A percentile compares a stretch with the other conserved stretches of the same genome.
Conservation (phyloP, 78 protist genomes). For the Dictyostelium brefeldianum region DNA sequence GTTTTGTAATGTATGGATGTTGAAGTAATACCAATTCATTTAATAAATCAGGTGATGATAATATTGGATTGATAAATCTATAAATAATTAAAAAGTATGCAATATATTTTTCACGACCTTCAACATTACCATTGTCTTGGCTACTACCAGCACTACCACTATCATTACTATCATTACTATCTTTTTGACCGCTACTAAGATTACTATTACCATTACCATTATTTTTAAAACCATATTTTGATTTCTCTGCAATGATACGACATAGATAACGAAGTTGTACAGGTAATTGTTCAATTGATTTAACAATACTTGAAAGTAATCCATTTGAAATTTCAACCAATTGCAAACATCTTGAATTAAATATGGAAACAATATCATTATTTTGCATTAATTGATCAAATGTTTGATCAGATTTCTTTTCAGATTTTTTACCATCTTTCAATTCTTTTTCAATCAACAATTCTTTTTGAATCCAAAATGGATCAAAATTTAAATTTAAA, state of each 20-base stretch:
- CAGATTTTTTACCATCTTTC: constrained; percentile 55
- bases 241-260: constrained; percentile 37
- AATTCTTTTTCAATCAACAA: constrained; percentile 7
- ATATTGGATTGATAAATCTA: constrained; percentile 43
- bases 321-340: constrained; percentile 12
- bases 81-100: constrained; percentile 34
- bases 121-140: not conserved
- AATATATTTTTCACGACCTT: constrained; percentile 4
- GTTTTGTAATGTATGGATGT: constrained; percentile 64
- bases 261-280: constrained; percentile 53
- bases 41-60: constrained; percentile 60
- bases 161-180: not conserved
- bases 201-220: not conserved
- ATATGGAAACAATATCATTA: constrained; percentile 16
- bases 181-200: not conserved
- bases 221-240: not conserved
- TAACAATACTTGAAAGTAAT: constrained; percentile 15
- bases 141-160: not conserved
- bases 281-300: constrained; percentile 35
- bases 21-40: constrained; percentile 49
- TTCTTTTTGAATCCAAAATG: constrained; percentile 60
- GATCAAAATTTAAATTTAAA: constrained; percentile 60
- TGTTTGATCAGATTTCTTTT: not conserved
- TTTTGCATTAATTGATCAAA: constrained; percentile 39
- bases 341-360: constrained; percentile 14